Evolutionary conservation across 2,329 filamentous ascomycete genomes (phyloP).

Genomic region (Cordyceps pruinosa): DNA sequence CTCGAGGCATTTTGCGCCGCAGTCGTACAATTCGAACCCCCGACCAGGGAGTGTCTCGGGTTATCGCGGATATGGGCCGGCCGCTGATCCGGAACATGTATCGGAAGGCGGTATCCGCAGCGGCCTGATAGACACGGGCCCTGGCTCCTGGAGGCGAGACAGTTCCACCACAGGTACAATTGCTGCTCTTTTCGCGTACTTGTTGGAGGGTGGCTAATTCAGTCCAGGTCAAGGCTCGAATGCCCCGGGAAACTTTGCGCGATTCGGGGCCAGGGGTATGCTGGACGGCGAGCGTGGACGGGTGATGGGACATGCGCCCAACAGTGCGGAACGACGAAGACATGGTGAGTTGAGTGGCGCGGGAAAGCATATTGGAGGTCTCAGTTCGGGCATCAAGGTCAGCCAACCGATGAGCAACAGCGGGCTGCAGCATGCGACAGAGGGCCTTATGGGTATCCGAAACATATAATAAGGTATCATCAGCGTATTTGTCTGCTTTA

Average conservation of each 20-base stretch:
- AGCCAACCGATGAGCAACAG: conserved; percentile 18
- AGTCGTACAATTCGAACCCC: conserved; percentile 4
- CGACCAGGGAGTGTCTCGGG: background rate
- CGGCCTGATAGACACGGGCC: background rate
- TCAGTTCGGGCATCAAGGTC: conserved; percentile 15
- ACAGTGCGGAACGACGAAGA: conserved; percentile 2
- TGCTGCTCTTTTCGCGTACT: background rate
- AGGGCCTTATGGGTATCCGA: background rate
- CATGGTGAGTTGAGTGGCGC: background rate
- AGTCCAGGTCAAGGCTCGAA: background rate
- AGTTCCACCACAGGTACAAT: background rate
- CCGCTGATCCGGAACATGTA: background rate
- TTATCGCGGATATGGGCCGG: background rate
- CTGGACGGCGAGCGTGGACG: conserved; percentile 1
- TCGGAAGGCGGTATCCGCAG: background rate
- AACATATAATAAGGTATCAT: background rate
- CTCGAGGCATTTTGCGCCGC: conserved; percentile 14
- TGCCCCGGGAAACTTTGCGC: background rate
- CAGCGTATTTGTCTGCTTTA: no score
- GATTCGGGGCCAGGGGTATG: background rate
- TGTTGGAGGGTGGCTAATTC: background rate
- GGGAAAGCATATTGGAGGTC: background rate
- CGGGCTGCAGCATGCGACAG: conserved; percentile 11
- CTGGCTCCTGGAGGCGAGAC: background rate
- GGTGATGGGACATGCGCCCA: background rate